Evolutionary conservation across 139 green algal species (phyloP).

Genomic region (Haematococcus sp.): DNA sequence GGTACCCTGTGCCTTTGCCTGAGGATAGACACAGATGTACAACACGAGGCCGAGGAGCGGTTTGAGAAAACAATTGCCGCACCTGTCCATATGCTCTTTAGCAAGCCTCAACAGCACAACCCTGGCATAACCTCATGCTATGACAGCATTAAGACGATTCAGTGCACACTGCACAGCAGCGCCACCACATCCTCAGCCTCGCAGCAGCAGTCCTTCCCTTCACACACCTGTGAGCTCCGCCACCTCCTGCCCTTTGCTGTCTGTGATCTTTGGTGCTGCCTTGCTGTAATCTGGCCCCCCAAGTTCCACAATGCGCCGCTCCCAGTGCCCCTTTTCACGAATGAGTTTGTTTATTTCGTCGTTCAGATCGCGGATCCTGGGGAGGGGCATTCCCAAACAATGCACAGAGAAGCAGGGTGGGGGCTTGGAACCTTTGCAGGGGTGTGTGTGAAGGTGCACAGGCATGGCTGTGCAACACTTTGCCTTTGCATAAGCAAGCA

Average conservation of each 20-base stretch:
- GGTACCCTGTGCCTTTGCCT: slow-evolving; percentile 29
- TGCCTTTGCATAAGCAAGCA: too few species aligned
- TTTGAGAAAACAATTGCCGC: too few species aligned
- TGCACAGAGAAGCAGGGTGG: background rate
- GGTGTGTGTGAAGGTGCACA: background rate
- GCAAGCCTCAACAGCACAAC: too few species aligned
- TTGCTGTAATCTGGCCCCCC: slow-evolving; percentile 93
- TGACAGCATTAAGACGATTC: too few species aligned
- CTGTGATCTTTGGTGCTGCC: slow-evolving; percentile 66
- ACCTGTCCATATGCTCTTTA: too few species aligned
- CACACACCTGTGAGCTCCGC: slow-evolving; percentile 34
- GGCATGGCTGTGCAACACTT: too few species aligned
- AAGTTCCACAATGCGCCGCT: slow-evolving; percentile 92
- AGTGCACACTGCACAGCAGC: background rate
- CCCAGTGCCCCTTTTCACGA: slow-evolving; percentile 97
- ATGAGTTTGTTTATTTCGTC: slow-evolving; percentile 99
- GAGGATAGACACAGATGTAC: slow-evolving; percentile 23
- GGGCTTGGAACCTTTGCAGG: background rate
- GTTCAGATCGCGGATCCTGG: slow-evolving; percentile 95
- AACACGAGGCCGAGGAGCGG: too few species aligned
- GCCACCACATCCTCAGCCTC: background rate
- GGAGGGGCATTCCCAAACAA: background rate
- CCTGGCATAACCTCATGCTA: too few species aligned
- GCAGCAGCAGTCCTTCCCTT: background rate
- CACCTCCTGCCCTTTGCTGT: slow-evolving; percentile 45